Conservation (phyloP, 192 early-diverging fungal species). For the Backusella mclennaniae region DNA sequence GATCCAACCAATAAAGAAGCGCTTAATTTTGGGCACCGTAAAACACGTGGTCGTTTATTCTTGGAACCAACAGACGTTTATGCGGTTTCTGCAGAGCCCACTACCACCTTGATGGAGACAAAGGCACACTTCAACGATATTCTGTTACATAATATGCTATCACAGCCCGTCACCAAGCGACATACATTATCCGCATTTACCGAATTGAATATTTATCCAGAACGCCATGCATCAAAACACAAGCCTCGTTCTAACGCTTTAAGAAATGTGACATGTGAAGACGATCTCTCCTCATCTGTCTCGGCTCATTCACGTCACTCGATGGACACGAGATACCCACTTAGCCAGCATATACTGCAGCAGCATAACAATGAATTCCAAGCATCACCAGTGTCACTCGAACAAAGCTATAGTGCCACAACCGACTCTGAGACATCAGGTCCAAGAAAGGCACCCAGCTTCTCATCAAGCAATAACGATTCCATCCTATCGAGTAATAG, state of each 20-base stretch:
- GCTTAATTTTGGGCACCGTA: constrained; percentile 26
- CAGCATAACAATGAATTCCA: background rate
- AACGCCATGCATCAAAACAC: background rate
- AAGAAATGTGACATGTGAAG: background rate
- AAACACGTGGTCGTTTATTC: constrained; percentile 11
- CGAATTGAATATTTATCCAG: background rate
- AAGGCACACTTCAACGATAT: background rate
- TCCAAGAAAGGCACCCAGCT: background rate
- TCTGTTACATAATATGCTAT: background rate
- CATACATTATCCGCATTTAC: background rate
- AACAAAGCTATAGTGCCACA: background rate
- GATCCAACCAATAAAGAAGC: background rate
- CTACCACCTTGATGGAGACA: background rate
- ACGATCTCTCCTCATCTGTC: background rate
- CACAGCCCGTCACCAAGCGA: background rate
- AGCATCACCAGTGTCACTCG: background rate
- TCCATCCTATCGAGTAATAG: background rate
- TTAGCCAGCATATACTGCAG: background rate
- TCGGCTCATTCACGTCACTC: background rate
- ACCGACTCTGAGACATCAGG: background rate
- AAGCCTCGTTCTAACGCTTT: background rate
- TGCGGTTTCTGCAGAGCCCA: background rate
- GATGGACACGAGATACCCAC: background rate
- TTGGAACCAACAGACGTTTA: constrained; percentile 20
- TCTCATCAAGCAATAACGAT: background rate